Evolutionary conservation across 495 filamentous ascomycete species (phyloP).

Genomic region (Trichoderma orchidacearum): DNA sequence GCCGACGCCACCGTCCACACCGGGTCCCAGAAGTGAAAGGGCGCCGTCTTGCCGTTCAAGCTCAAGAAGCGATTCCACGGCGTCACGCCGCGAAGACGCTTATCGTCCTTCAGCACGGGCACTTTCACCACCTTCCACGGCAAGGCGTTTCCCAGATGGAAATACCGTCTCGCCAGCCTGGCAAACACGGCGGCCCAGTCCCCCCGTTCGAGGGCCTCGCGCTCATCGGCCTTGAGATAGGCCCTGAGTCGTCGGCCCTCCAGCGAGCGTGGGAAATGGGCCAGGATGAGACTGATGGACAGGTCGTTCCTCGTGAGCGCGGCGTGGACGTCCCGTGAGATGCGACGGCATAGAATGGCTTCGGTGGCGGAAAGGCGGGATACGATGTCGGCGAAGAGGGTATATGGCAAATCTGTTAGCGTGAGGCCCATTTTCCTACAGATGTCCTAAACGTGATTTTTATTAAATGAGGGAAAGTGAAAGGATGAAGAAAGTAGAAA

Average conservation of each 20-base stretch:
- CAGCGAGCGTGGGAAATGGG: slow-evolving; percentile 30
- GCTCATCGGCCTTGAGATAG: neutral
- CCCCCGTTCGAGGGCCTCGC: neutral
- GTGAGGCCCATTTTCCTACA: slow-evolving; percentile 7
- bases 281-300: slow-evolving; percentile 27
- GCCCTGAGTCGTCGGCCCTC: slow-evolving; percentile 14
- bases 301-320: slow-evolving; percentile 32
- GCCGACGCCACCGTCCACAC: slow-evolving; percentile 44
- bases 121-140: slow-evolving; percentile 37
- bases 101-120: slow-evolving; percentile 13
- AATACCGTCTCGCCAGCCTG: slow-evolving; percentile 41
- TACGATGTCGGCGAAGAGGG: slow-evolving; percentile 28
- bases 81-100: slow-evolving; percentile 25
- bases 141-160: slow-evolving; percentile 34
- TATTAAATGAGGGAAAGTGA: no score
- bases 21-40: slow-evolving; percentile 38
- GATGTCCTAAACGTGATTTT: no score
- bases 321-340: slow-evolving; percentile 31
- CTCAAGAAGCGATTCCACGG: slow-evolving; percentile 44
- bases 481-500: no score
- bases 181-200: slow-evolving; percentile 36
- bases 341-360: slow-evolving; percentile 33
- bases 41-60: slow-evolving; percentile 23
- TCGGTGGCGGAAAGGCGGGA: slow-evolving; percentile 31
- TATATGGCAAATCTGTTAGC: slow-evolving; percentile 27